These are phyloP conservation scores for Selenicereus undatus DNA, from an alignment of 148 eudicot genomes.

Conservation along the genomic window DNA sequence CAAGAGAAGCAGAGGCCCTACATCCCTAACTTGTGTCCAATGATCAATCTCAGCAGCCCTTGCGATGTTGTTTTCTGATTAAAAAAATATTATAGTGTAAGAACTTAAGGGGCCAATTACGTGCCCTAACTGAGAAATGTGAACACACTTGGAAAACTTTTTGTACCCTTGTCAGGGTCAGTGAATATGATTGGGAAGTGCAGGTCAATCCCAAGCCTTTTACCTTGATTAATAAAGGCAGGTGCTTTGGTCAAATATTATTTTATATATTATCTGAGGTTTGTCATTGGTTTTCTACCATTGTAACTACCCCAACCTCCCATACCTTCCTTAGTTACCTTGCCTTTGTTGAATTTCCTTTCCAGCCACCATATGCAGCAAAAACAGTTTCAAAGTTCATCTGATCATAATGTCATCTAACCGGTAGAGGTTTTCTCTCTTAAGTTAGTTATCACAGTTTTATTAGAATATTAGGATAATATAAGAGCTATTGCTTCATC, in stretches of 20 bases:
- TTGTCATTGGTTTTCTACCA: conserved; percentile 2
- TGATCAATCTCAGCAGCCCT: not conserved
- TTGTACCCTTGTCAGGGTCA: not conserved
- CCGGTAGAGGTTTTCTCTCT: not conserved
- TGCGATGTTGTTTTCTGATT: not conserved
- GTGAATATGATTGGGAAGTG: not conserved
- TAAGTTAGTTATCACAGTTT: not conserved
- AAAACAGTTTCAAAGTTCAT: not conserved
- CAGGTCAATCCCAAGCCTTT: not conserved
- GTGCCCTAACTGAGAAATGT: not conserved
- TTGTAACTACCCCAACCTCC: conserved; percentile 1
- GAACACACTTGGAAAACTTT: not conserved
- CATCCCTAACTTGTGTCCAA: not conserved
- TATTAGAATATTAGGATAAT: not conserved
- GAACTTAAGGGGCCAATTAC: not conserved
- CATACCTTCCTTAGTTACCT: conserved; percentile 3
- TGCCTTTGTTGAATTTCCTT: not conserved
- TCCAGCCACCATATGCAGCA: conserved; percentile 1
- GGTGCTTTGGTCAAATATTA: not conserved
- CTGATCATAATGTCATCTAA: not conserved
- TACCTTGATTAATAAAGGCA: not conserved
- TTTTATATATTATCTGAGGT: not conserved
- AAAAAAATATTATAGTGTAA: not conserved
- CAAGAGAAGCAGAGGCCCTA: not conserved
- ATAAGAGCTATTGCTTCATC: not conserved